Base-by-base conservation (phyloP, 805 yeast species). In the Jamesozyma gamospora region DNA sequence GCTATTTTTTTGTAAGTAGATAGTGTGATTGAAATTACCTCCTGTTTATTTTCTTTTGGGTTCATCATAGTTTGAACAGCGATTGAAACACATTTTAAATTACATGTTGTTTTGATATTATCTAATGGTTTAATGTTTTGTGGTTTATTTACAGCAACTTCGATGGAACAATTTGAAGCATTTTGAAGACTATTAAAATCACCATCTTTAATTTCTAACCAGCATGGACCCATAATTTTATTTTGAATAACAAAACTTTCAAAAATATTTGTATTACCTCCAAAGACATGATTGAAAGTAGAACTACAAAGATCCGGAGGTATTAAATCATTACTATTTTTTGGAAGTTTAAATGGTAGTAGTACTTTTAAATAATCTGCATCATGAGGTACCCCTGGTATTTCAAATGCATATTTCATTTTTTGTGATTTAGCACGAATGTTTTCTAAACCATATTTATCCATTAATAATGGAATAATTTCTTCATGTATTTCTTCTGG, bases 151-250 rank as follows among this genome's bases (percentile, higher is more conserved):
- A 83, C 73, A 1, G 78, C 63, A 2, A 82, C 75, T 52, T 86
- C 95, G n/a, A 83, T 70, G 41, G 74, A 74, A 62, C 94, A 84
- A 63, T 88, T 90, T 0, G 95, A 79, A 2, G 82, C 70, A 52
- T 78, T 80, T 38, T 69, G 71, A 31, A 79, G 59, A 0, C 74
- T 58, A 18, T 59, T 56, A 49, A 82, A 81, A 45, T 79, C 77
- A 36, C 79, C 81, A 37, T 74, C 70, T 32, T 70, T 66, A 38
- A 92, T 69, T 36, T 82, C 82, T 38, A 92, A 66, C 98, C 98
- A 92, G 58, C 97, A 87, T 3, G 98, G 98, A 9, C 98, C 98
- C 96, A 86, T 88, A 34, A 92, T 71, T 49, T 81, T 79, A 50
- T 83, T 71, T 58, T 80, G 85, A 19, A 88, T 52, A 10, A 86